These are phyloP conservation scores for Calonectria hawksworthii DNA, from an alignment of 2,329 filamentous ascomycete species.

Conservation along the genomic window DNA sequence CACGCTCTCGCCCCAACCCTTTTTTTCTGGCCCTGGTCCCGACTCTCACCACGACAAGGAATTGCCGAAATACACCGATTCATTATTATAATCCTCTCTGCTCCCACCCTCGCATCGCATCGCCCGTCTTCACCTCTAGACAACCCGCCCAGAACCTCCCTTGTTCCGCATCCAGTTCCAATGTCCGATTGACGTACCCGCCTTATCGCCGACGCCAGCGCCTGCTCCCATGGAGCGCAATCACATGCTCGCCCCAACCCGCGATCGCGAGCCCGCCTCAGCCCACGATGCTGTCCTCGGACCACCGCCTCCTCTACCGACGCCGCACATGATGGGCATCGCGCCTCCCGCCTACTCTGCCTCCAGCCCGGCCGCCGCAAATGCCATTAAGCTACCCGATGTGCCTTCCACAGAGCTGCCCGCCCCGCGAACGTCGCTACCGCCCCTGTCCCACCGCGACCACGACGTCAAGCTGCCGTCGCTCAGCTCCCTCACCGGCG, in stretches of 20 bases:
- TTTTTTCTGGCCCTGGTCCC: neutral
- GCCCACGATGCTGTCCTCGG: slow-evolving; percentile 44
- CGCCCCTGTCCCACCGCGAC: slow-evolving; percentile 41
- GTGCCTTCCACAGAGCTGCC: slow-evolving; percentile 45
- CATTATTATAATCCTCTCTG: neutral
- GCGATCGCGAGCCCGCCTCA: slow-evolving; percentile 41
- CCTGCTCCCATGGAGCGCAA: slow-evolving; percentile 55
- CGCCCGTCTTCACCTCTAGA: slow-evolving; percentile 9
- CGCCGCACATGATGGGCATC: slow-evolving; percentile 41
- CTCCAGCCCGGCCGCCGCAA: slow-evolving; percentile 33
- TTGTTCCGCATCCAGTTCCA: slow-evolving; percentile 29
- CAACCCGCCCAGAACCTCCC: neutral
- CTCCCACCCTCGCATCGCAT: neutral
- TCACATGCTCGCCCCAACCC: slow-evolving; percentile 59
- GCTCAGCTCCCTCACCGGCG: slow-evolving; percentile 52
- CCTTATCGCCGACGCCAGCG: slow-evolving; percentile 45
- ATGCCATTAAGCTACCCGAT: slow-evolving; percentile 48
- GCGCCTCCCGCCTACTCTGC: slow-evolving; percentile 43
- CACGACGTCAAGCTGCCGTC: slow-evolving; percentile 52
- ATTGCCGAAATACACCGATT: slow-evolving; percentile 8
- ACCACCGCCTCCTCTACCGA: slow-evolving; percentile 45
- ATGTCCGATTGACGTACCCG: slow-evolving; percentile 47
- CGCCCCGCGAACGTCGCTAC: slow-evolving; percentile 39
- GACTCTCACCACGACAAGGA: slow-evolving; percentile 21
- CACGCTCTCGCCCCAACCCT: slow-evolving; percentile 18